Evolutionary conservation across 2,329 filamentous ascomycete genomes (phyloP), one percentile per base, ranked within the genome.

Genomic region (Pyricularia pennisetigena): DNA sequence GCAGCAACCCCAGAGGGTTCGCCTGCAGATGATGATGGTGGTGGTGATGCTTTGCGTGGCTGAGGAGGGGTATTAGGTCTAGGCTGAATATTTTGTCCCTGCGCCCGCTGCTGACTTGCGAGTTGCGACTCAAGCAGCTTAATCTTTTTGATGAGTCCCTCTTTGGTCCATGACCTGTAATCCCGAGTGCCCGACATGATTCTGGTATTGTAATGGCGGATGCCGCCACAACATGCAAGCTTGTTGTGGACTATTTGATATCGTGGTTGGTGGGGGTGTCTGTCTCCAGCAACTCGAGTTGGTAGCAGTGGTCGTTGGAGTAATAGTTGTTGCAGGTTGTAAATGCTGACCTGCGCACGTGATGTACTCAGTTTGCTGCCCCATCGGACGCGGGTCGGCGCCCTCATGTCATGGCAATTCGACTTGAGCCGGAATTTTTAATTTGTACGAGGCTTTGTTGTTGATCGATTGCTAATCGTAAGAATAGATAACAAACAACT

Each of bases 91-190:
- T n/a, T 64, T 35, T 35, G 63, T 35, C n/a, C 35, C 54, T 62
- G 20, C 49, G 23, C 24, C 29, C 64, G 61, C 65, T 64, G n/a
- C 30, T 4, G 12, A 30, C 26, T 26, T 26, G 35, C 70, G 14
- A 73, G 72, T 69, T 70, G 32, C 64, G 69, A n/a, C 24, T 67
- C 65, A 24, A 67, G n/a, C 9, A 32, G 41, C 54, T 67, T 32
- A 23, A 67, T 35, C 35, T 29, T 26, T 24, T 20, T 54, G 26
- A 67, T 32, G 20, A 88, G 70, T 30, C 71, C 69, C 67, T 72
- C 70, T 68, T 73, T 73, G 65, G 72, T 73, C 71, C 71, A 72
- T 12, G 68, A 69, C 7, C 57, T 63, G 63, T 70, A 73, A 68
- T 71, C 70, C 24, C 6, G 9, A n/a, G 30, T 49, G 8, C 41